These are phyloP conservation scores for Suillus tomentosus DNA, from an alignment of 768 basidiomycete species.

Conservation along the genomic window DNA sequence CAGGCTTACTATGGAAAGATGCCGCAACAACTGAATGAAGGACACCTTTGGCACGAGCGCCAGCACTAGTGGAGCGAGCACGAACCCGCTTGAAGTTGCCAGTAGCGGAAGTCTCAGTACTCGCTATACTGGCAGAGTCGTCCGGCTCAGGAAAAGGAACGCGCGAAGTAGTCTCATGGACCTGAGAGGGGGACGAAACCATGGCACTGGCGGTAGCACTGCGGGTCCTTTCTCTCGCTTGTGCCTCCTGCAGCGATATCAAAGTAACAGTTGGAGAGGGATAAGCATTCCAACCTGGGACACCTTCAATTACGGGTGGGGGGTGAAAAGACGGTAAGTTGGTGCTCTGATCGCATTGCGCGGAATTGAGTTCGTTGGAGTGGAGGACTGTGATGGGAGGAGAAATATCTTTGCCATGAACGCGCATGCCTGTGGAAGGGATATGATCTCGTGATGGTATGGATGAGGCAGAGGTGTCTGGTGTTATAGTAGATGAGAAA, in stretches of 20 bases:
- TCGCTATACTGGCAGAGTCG: constrained; percentile 25
- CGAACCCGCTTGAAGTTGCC: constrained; percentile 35
- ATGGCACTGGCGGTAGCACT: constrained; percentile 43
- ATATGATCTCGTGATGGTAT: constrained; percentile 21
- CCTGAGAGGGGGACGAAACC: constrained; percentile 27
- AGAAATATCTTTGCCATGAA: constrained; percentile 58
- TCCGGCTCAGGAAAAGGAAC: constrained; percentile 38
- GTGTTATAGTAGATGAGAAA: constrained; percentile 35
- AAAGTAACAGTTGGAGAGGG: constrained; percentile 57
- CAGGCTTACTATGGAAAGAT: constrained; percentile 38
- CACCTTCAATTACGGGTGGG: constrained; percentile 32
- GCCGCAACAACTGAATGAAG: constrained; percentile 40
- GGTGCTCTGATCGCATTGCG: constrained; percentile 31
- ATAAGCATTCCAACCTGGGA: constrained; percentile 54
- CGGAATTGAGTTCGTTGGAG: constrained; percentile 27
- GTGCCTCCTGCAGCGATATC: constrained; percentile 78
- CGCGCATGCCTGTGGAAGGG: constrained; percentile 14
- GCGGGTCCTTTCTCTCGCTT: constrained; percentile 63
- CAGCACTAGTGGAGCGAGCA: constrained; percentile 64
- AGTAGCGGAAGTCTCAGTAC: constrained; percentile 22
- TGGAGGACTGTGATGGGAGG: constrained; percentile 49
- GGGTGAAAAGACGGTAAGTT: constrained; percentile 37
- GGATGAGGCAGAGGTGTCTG: constrained; percentile 37
- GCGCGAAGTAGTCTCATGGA: constrained; percentile 28
- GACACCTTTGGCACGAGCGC: constrained; percentile 47